Conservation (phyloP, 2,329 filamentous ascomycete genomes). For the Coniochaeta pulveracea region DNA sequence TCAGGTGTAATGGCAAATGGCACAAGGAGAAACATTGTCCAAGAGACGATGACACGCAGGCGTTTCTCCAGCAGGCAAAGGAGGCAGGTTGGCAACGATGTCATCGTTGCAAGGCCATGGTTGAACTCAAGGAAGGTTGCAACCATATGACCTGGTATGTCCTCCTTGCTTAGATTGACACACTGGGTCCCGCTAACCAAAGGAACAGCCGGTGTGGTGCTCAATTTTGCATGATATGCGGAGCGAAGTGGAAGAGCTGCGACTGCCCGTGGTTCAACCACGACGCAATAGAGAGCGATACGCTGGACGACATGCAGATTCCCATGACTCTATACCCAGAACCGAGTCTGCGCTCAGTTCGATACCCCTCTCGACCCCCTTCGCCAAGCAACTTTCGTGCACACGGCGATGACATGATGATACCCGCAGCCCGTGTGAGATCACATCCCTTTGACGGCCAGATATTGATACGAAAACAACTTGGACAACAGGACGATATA, state of each 20-base stretch:
- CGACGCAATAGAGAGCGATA: constrained; percentile 40
- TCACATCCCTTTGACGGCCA: constrained; percentile 34
- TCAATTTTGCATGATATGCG: constrained; percentile 82
- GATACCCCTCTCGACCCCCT: constrained; percentile 15
- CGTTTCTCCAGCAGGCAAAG: constrained; percentile 53
- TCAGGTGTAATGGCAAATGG: constrained; percentile 61
- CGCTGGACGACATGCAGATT: constrained; percentile 39
- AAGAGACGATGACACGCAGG: constrained; percentile 53
- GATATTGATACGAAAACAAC: constrained; percentile 29
- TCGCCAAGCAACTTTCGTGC: constrained; percentile 20
- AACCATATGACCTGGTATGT: constrained; percentile 80
- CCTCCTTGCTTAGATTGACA: constrained; percentile 6
- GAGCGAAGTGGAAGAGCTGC: constrained; percentile 70
- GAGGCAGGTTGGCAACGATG: constrained; percentile 66
- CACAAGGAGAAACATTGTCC: constrained; percentile 62
- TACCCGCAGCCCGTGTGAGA: constrained; percentile 14
- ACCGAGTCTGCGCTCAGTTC: constrained; percentile 1
- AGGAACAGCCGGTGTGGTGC: constrained; percentile 56
- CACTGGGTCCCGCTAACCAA: neutral
- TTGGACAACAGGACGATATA: constrained; percentile 34
- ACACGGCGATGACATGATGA: constrained; percentile 13
- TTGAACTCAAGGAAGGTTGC: constrained; percentile 72
- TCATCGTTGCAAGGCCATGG: constrained; percentile 59
- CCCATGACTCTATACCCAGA: constrained; percentile 18
- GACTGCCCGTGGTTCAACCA: constrained; percentile 74